Evolutionary conservation across 106 monocot species (phyloP).

Genomic region (Dendrobium nobile): DNA sequence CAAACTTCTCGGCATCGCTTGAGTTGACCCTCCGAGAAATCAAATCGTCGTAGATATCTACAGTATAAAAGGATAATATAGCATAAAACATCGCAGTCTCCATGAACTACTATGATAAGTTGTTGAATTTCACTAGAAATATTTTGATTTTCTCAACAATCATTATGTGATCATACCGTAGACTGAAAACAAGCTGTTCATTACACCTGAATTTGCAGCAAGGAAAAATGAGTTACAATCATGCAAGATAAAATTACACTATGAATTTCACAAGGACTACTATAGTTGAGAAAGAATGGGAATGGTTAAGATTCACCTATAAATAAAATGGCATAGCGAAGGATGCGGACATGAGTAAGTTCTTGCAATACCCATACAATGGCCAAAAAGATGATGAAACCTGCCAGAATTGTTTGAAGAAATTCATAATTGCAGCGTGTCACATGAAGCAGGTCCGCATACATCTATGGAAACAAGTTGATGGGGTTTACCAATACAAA

Average conservation of each 20-base stretch:
- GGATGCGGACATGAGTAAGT: slow-evolving; percentile 50
- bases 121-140: neutral
- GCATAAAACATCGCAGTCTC: neutral
- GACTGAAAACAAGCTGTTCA: slow-evolving; percentile 82
- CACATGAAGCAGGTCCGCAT: neutral
- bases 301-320: slow-evolving; percentile 30
- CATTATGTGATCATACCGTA: slow-evolving; percentile 43
- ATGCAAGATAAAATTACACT: neutral
- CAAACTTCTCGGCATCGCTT: slow-evolving; percentile 80
- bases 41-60: slow-evolving; percentile 79
- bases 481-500: slow-evolving; percentile 54
- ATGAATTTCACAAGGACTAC: too few relatives aligned
- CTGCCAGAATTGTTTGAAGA: slow-evolving; percentile 23
- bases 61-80: neutral
- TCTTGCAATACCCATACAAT: slow-evolving; percentile 88
- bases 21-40: slow-evolving; percentile 71
- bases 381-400: slow-evolving; percentile 82
- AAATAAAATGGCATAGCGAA: slow-evolving; percentile 74
- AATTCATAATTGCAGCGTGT: neutral
- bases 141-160: neutral
- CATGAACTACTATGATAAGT: neutral
- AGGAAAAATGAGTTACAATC: neutral
- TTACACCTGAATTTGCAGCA: slow-evolving; percentile 48
- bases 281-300: neutral
- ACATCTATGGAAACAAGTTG: slow-evolving; percentile 1